Percentiles rank a stretch among this genome's conserved stretches.
Evolutionary conservation across 163 green algal genomes (phyloP).

Genomic region (Volvox carteri): DNA sequence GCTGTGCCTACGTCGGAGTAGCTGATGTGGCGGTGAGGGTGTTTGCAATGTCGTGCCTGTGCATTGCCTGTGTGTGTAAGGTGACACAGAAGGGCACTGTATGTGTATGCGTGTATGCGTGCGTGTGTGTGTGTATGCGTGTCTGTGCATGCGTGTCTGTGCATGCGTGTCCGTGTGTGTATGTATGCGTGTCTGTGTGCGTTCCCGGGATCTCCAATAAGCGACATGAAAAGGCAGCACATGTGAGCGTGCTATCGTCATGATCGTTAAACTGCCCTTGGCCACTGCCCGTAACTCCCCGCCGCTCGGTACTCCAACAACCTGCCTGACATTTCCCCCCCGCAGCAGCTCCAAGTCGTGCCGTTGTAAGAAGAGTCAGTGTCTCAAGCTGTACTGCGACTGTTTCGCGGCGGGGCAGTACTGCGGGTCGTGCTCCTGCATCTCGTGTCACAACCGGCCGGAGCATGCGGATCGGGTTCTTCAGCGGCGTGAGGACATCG

Average conservation of each 20-base stretch:
- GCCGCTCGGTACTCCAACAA: too few species aligned
- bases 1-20: background rate
- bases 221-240: background rate
- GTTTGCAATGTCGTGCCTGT: background rate
- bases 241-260: background rate
- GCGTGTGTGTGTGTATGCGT: too few species aligned
- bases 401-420: slow-evolving; percentile 67
- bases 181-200: too few species aligned
- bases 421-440: slow-evolving; percentile 55
- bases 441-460: slow-evolving; percentile 51
- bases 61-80: too few species aligned
- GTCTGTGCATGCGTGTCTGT: too few species aligned
- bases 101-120: too few species aligned
- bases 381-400: slow-evolving; percentile 80
- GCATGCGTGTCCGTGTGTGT: too few species aligned
- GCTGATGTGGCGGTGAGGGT: background rate
- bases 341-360: slow-evolving; percentile 54
- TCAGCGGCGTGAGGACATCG: slow-evolving; percentile 50
- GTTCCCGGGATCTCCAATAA: too few species aligned
- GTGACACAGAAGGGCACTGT: too few species aligned
- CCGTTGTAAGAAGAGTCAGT: slow-evolving; percentile 74
- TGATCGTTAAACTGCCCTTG: background rate
- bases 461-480: slow-evolving; percentile 42
- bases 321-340: too few species aligned
- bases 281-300: background rate